Percentiles rank a stretch among this genome's conserved stretches.
Conservation (phyloP, 2,329 filamentous ascomycete species). For the Fusarium piperis region DNA sequence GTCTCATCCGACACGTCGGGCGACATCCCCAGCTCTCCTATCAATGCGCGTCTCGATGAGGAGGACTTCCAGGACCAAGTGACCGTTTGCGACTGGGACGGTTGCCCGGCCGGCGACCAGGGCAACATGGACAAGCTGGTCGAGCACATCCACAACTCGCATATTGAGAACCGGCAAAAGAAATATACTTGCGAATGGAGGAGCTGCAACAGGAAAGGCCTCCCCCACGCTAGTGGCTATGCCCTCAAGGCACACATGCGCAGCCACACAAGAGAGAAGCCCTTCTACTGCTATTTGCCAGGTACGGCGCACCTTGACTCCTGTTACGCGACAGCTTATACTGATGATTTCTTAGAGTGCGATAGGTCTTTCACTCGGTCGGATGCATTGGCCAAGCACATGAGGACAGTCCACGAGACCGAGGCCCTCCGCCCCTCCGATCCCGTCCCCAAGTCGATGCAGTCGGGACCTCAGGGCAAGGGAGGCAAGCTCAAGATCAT, state of each 20-base stretch:
- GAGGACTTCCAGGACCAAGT: constrained; percentile 82
- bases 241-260: constrained; percentile 97
- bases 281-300: constrained; percentile 94
- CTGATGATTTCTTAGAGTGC: constrained; percentile 72
- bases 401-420: constrained; percentile 98
- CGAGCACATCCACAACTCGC: constrained; percentile 88
- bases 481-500: constrained; percentile 69
- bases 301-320: constrained; percentile 63
- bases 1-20: constrained; percentile 93
- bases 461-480: constrained; percentile 56
- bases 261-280: constrained; percentile 97
- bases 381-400: constrained; percentile 96
- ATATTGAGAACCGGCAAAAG: constrained; percentile 92
- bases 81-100: constrained; percentile 81
- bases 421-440: constrained; percentile 87
- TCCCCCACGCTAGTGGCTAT: constrained; percentile 94
- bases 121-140: constrained; percentile 85
- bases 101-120: constrained; percentile 75
- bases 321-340: not conserved
- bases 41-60: constrained; percentile 74
- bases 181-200: constrained; percentile 99
- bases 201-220: constrained; percentile 86
- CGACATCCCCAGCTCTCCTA: constrained; percentile 78
- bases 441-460: constrained; percentile 76
- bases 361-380: constrained; percentile 96